Evolutionary conservation across 805 yeast species (phyloP).

Genomic region (Pichia pseudocactophila): DNA sequence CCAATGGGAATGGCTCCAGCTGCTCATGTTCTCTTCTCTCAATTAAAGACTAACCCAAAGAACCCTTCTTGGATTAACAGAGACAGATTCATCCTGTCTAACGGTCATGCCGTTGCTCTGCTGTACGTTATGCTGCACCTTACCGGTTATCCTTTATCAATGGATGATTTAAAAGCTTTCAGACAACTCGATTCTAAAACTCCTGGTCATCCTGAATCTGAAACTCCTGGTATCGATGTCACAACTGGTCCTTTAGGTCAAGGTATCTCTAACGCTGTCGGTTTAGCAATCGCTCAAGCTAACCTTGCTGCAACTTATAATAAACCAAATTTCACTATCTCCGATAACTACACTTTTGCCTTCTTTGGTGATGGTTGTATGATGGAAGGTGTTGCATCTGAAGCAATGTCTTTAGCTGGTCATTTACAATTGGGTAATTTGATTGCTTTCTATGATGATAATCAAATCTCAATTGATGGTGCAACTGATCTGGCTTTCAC

Average conservation of each 20-base stretch:
- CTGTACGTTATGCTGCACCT: slow-evolving; percentile 79
- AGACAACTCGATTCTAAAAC: slow-evolving; percentile 86
- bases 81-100: slow-evolving; percentile 89
- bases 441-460: slow-evolving; percentile 94
- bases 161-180: slow-evolving; percentile 84
- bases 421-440: slow-evolving; percentile 89
- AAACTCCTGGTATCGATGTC: slow-evolving; percentile 88
- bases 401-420: slow-evolving; percentile 92
- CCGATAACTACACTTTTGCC: slow-evolving; percentile 68
- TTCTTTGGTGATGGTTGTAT: slow-evolving; percentile 97
- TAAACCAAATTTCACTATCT: slow-evolving; percentile 68
- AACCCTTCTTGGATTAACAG: slow-evolving; percentile 90
- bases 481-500: slow-evolving; percentile 82
- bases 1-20: slow-evolving; percentile 97
- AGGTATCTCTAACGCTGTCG: slow-evolving; percentile 94
- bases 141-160: slow-evolving; percentile 68
- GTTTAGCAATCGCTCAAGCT: slow-evolving; percentile 90
- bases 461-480: slow-evolving; percentile 96
- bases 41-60: slow-evolving; percentile 80
- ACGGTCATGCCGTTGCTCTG: slow-evolving; percentile 94
- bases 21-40: slow-evolving; percentile 79
- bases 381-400: slow-evolving; percentile 96
- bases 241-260: slow-evolving; percentile 99
- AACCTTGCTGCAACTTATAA: slow-evolving; percentile 89
- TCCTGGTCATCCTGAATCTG: slow-evolving; percentile 97